A percentile compares a stretch with the other conserved stretches of the same genome.
phyloP scores from a whole-genome alignment of 495 filamentous ascomycete species.

The Xylaria sp. region DNA sequence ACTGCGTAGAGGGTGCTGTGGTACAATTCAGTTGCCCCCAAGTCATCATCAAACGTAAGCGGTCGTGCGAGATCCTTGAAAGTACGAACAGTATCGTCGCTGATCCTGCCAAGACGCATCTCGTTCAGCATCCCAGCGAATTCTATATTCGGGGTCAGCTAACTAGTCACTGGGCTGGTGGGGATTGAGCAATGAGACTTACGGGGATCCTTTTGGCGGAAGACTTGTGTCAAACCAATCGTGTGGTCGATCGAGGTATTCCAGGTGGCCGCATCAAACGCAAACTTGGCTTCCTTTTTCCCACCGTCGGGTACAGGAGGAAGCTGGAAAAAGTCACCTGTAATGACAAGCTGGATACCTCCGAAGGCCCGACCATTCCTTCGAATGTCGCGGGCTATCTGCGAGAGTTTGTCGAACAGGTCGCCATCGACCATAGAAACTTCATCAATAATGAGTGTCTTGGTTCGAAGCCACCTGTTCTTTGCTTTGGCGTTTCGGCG shows the following conservation, averaged over 20 bases:
- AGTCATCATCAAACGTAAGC: conserved; percentile 72
- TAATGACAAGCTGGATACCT: conserved; percentile 94
- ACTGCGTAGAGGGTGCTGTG: not conserved
- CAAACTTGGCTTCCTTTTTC: conserved; percentile 77
- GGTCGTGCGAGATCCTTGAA: conserved; percentile 76
- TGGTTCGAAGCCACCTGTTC: conserved; percentile 86
- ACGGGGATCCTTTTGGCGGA: conserved; percentile 92
- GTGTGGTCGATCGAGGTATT: conserved; percentile 92
- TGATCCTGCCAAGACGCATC: conserved; percentile 88
- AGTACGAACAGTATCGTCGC: conserved; percentile 67
- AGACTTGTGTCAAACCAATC: conserved; percentile 92
- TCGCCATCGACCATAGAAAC: conserved; percentile 99
- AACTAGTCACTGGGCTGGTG: not conserved
- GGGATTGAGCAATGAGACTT: conserved; percentile 31
- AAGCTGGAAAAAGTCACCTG: conserved; percentile 96
- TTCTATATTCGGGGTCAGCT: conserved; percentile 50
- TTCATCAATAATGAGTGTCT: conserved; percentile 88
- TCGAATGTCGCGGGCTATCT: conserved; percentile 77
- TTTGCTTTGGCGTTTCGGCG: conserved; percentile 86
- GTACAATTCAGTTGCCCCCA: conserved; percentile 86
- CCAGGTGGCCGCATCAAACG: conserved; percentile 92
- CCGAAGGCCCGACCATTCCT: conserved; percentile 94
- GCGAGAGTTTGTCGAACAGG: conserved; percentile 93
- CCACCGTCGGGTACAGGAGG: conserved; percentile 82
- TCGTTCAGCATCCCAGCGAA: conserved; percentile 97